Percentiles rank a stretch among this genome's conserved stretches.
Conservation (phyloP, 2,329 filamentous ascomycete genomes). For the Ilyonectria robusta region DNA sequence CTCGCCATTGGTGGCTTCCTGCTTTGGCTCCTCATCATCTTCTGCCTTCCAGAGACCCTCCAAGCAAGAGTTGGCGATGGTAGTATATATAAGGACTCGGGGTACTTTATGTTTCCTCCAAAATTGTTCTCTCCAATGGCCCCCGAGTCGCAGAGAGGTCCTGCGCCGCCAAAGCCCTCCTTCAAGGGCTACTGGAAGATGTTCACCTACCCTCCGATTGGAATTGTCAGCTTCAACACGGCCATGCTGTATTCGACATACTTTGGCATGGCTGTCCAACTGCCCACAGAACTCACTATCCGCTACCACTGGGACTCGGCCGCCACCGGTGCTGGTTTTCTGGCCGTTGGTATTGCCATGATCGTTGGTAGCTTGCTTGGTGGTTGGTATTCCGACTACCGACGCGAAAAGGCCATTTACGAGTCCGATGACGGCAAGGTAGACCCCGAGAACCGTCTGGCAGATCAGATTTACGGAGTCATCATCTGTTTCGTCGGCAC, state of each 20-base stretch:
- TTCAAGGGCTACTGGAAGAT: slow-evolving; percentile 47
- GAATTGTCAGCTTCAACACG: slow-evolving; percentile 52
- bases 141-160: slow-evolving; percentile 43
- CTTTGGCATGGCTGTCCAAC: slow-evolving; percentile 50
- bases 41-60: slow-evolving; percentile 62
- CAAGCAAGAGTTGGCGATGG: slow-evolving; percentile 61
- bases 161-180: slow-evolving; percentile 49
- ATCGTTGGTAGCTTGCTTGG: slow-evolving; percentile 54
- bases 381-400: slow-evolving; percentile 56
- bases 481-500: slow-evolving; percentile 55
- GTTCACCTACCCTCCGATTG: slow-evolving; percentile 51
- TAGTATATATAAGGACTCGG: slow-evolving; percentile 38
- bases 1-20: slow-evolving; percentile 50
- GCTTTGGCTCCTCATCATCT: slow-evolving; percentile 47
- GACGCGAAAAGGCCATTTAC: slow-evolving; percentile 41
- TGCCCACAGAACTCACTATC: slow-evolving; percentile 49
- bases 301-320: slow-evolving; percentile 53
- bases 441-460: slow-evolving; percentile 56
- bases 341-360: slow-evolving; percentile 45
- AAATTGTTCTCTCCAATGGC: slow-evolving; percentile 43
- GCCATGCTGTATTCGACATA: slow-evolving; percentile 53
- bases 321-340: slow-evolving; percentile 53
- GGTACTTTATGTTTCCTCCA: slow-evolving; percentile 41
- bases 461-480: slow-evolving; percentile 57
- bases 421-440: slow-evolving; percentile 36